These are phyloP conservation scores for Mycena belliarum DNA, from an alignment of 768 basidiomycete genomes.

Conservation along the genomic window DNA sequence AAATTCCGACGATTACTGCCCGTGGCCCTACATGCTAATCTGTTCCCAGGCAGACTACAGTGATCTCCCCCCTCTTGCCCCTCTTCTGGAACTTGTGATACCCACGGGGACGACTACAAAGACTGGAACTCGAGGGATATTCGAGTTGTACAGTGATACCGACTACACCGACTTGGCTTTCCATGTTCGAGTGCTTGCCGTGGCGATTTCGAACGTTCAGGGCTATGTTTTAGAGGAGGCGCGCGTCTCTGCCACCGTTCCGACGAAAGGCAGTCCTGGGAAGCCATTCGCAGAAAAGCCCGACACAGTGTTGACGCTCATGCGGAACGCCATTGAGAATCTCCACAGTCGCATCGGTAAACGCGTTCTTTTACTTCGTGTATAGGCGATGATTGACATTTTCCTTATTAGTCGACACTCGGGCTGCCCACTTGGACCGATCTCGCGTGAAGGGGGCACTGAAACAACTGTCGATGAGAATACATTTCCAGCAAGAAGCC, in stretches of 20 bases:
- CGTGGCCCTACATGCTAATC: not conserved
- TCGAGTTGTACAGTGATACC: conserved; percentile 55
- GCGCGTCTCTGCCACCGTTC: conserved; percentile 14
- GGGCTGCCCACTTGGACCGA: conserved; percentile 74
- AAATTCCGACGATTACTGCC: not conserved
- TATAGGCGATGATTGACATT: not conserved
- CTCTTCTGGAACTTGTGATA: conserved; percentile 46
- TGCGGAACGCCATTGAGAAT: conserved; percentile 14
- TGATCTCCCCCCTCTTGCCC: conserved; percentile 52
- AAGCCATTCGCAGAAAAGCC: conserved; percentile 15
- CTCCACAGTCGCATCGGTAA: conserved; percentile 21
- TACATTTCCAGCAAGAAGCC: conserved; percentile 55
- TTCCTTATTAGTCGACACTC: conserved; percentile 57
- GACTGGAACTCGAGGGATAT: conserved; percentile 39
- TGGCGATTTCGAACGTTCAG: conserved; percentile 59
- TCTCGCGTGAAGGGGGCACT: conserved; percentile 71
- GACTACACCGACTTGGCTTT: conserved; percentile 64
- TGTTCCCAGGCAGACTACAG: conserved; percentile 40
- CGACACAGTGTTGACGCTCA: conserved; percentile 6
- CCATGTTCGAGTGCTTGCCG: conserved; percentile 56
- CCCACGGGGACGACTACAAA: conserved; percentile 21
- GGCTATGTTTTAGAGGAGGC: conserved; percentile 56
- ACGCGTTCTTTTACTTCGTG: not conserved
- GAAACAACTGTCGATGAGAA: conserved; percentile 62
- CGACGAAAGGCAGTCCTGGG: conserved; percentile 7